phyloP scores from a whole-genome alignment of 139 green algal species.

The Chlorella vulgaris region DNA sequence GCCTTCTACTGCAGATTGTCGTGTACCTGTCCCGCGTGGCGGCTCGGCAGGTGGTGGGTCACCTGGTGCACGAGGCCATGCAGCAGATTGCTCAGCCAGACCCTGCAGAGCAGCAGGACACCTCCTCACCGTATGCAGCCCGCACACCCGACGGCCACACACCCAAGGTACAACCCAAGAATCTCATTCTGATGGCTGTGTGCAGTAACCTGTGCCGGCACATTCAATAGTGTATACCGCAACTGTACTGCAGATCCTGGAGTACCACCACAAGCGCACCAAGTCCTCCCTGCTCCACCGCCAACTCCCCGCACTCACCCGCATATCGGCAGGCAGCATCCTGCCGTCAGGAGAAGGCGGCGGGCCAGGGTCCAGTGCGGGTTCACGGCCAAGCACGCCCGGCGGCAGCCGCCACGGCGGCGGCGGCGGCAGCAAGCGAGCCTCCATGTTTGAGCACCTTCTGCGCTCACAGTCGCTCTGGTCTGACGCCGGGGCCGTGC shows the following conservation, averaged over 20 bases:
- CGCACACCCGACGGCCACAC: not conserved
- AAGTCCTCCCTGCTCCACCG: slow-evolving; percentile 27
- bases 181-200: not conserved
- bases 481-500: not conserved
- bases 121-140: not conserved
- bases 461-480: not conserved
- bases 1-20: slow-evolving; percentile 72
- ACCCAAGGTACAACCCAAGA: not conserved
- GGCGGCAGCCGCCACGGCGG: not conserved
- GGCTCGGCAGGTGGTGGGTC: slow-evolving; percentile 85
- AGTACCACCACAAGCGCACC: slow-evolving; percentile 41
- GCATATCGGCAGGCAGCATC: not conserved
- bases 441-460: slow-evolving; percentile 10
- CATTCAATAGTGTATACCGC: too few species aligned
- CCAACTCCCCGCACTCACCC: slow-evolving; percentile 28
- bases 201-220: not conserved
- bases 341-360: not conserved
- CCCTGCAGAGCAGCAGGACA: not conserved
- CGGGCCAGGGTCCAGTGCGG: not conserved
- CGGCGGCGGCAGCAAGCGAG: not conserved
- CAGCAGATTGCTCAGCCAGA: slow-evolving; percentile 32
- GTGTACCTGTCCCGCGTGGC: slow-evolving; percentile 84
- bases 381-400: slow-evolving; percentile 31
- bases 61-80: slow-evolving; percentile 76
- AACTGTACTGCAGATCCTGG: slow-evolving; percentile 44